Evolutionary conservation across 2,329 filamentous ascomycete genomes (phyloP).

Genomic region (Colletotrichum tropicicola): DNA sequence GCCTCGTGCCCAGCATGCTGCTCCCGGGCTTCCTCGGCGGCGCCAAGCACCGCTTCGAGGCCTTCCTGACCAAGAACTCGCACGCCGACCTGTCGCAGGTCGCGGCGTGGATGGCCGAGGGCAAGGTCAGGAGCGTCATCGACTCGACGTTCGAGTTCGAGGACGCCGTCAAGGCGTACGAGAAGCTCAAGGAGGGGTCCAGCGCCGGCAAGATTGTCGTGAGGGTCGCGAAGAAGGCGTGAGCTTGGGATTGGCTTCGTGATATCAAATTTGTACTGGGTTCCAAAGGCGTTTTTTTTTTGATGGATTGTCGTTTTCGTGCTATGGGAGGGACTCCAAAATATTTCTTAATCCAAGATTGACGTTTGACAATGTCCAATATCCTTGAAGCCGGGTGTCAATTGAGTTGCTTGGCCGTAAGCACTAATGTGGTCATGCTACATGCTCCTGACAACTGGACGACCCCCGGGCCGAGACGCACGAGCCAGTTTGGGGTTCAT

Average conservation of each 20-base stretch:
- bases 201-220: slow-evolving; percentile 68
- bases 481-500: neutral
- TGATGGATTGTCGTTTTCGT: neutral
- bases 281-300: neutral
- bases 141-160: slow-evolving; percentile 65
- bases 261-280: neutral
- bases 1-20: slow-evolving; percentile 36
- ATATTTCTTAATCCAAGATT: neutral
- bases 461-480: neutral
- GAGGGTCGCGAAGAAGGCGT: slow-evolving; percentile 31
- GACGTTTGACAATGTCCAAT: neutral
- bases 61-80: slow-evolving; percentile 49
- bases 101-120: slow-evolving; percentile 63
- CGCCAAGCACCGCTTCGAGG: slow-evolving; percentile 50
- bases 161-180: slow-evolving; percentile 64
- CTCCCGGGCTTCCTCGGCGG: slow-evolving; percentile 48
- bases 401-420: slow-evolving; percentile 11
- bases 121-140: slow-evolving; percentile 64
- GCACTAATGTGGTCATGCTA: slow-evolving; percentile 11
- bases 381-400: neutral
- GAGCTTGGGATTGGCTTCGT: slow-evolving; percentile 6
- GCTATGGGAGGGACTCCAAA: neutral
- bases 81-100: slow-evolving; percentile 58
- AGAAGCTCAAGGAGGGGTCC: slow-evolving; percentile 66
- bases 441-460: neutral